Evolutionary conservation across 2,329 filamentous ascomycete genomes (phyloP).

Genomic region (Aspergillus proliferans): DNA sequence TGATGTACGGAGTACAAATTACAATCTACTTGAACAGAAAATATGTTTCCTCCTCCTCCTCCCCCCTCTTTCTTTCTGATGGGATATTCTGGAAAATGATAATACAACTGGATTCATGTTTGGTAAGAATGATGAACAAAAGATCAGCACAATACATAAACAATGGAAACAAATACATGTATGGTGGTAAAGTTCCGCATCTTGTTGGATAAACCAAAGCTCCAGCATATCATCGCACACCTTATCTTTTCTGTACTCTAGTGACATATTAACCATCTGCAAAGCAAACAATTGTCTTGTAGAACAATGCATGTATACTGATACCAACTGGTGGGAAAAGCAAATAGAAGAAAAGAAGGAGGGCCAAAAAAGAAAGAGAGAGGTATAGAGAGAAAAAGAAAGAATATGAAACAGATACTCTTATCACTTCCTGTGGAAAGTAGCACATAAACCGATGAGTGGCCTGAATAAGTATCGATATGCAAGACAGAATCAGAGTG

Average conservation of each 20-base stretch:
- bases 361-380: constrained; percentile 1
- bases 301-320: constrained; percentile 6
- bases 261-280: constrained; percentile 15
- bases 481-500: too few species aligned
- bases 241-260: constrained; percentile 11
- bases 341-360: background rate
- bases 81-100: background rate
- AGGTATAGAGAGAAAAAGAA: background rate
- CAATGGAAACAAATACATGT: background rate
- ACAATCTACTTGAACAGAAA: background rate
- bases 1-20: too few species aligned
- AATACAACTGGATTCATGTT: background rate
- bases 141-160: background rate
- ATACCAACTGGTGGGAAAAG: background rate
- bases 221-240: constrained; percentile 12
- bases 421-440: too few species aligned
- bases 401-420: background rate
- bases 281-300: constrained; percentile 12
- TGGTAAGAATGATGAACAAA: background rate
- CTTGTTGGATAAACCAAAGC: constrained; percentile 13
- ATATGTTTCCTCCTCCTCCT: background rate
- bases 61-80: background rate
- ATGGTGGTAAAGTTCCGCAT: background rate
- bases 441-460: too few species aligned
- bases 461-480: too few species aligned